phyloP scores from a whole-genome alignment of 371 early-diverging fungal species.

The Globomyces sp. region DNA sequence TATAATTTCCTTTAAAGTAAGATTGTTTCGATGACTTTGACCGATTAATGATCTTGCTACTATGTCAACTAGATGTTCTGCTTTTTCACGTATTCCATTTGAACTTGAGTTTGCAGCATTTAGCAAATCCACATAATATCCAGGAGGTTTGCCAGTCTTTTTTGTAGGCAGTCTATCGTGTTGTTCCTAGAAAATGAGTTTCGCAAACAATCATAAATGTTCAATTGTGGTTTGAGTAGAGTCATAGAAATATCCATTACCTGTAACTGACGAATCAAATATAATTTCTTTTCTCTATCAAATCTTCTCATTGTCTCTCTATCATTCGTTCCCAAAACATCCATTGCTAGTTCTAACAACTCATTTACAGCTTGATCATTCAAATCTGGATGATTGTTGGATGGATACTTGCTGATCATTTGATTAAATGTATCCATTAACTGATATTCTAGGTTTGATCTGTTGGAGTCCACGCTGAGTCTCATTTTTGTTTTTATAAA shows the following conservation, averaged over 20 bases:
- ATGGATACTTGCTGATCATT: too few species aligned
- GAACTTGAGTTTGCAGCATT: conserved; percentile 11
- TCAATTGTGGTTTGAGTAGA: too few species aligned
- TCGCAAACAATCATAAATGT: too few species aligned
- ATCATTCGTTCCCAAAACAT: conserved; percentile 24
- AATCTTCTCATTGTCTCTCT: conserved; percentile 27
- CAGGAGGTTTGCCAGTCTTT: conserved; percentile 18
- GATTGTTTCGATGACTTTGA: conserved; percentile 4
- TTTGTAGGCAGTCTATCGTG: too few species aligned
- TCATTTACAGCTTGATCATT: conserved; percentile 15
- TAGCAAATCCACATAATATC: conserved; percentile 32
- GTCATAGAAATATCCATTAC: too few species aligned
- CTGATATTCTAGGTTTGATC: too few species aligned
- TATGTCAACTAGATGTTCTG: conserved; percentile 31
- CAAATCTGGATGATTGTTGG: too few species aligned
- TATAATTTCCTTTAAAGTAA: conserved; percentile 28
- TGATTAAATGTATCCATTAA: too few species aligned
- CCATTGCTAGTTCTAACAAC: conserved; percentile 37
- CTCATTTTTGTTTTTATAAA: too few species aligned
- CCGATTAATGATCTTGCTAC: conserved; percentile 17
- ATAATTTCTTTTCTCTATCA: conserved; percentile 32
- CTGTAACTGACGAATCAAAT: conserved; percentile 12
- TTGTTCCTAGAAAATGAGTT: too few species aligned
- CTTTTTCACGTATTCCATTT: conserved; percentile 17
- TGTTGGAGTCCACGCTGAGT: too few species aligned